Evolutionary conservation across 2,329 filamentous ascomycete species (phyloP), one percentile per base, ranked within the genome.

Genomic region (Apiospora arundinis): DNA sequence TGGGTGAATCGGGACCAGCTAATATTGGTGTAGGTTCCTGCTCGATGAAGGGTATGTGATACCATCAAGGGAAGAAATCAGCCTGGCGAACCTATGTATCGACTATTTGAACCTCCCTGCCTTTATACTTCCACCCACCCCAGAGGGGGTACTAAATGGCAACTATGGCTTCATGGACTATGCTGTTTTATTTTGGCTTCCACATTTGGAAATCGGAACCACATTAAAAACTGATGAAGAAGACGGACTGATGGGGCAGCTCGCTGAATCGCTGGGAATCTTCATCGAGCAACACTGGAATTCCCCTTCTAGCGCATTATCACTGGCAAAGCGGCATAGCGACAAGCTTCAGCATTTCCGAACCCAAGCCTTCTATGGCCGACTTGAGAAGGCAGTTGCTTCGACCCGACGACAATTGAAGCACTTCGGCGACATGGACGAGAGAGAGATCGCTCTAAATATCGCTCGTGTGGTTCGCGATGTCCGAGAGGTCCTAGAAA

Each of bases 11-110:
- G 11, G 12, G 6, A 16, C 25, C 28, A 16, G 28, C 49, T 14
- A 25, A 25, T 14, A 16, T 12, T 16, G 11, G 23, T 28, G 12
- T 18, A 52, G 49, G 23, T 52, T 52, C 28, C 23, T 52, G 49
- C 49, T 52, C 28, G 48, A 16, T 1, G 49, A 52, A 52, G 49
- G 6, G 23, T 14, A 52, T 52, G 49, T 52, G 12, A 23, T 52
- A 28, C 49, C 23, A 70, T 68, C 68, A 78, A 82, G 75, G 71
- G 75, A 28, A 68, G 42, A 66, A 28, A 67, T 76, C 2, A 73
- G 71, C 18, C 60, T 76, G 32, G 49, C 65, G 21, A 69, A n/a
- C 11, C 69, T 72, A 16, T 69, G 37, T 40, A 37, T 63, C 66
- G 66, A 69, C 37, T 69, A 69, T 37, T 18, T 69, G 32, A 69